Percentiles rank a stretch among this genome's conserved stretches.
Evolutionary conservation across 108 stramenopile species (phyloP).

Genomic region (Aurantiochytrium sp.): DNA sequence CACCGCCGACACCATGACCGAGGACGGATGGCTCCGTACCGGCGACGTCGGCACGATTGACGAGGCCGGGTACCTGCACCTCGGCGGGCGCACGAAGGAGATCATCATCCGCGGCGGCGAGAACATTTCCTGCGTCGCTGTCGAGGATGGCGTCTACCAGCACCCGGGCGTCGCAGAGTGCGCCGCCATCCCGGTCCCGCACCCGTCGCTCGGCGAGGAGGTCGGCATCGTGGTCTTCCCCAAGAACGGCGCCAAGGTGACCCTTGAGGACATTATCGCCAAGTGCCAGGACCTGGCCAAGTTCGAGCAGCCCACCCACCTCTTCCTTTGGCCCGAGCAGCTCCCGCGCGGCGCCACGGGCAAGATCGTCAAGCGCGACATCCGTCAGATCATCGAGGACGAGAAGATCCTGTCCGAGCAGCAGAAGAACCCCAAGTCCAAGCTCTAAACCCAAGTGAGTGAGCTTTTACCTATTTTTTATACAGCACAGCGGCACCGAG

Average conservation of each 20-base stretch:
- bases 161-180: slow-evolving; percentile 26
- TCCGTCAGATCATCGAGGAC: neutral
- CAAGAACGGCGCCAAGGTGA: neutral
- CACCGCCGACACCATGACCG: slow-evolving; percentile 70
- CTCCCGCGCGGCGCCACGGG: slow-evolving; percentile 21
- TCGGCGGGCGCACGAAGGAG: slow-evolving; percentile 65
- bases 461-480: neutral
- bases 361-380: neutral
- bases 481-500: neutral
- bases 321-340: neutral
- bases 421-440: slow-evolving; percentile 14
- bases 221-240: neutral
- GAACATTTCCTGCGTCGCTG: slow-evolving; percentile 35
- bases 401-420: neutral
- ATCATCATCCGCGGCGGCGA: slow-evolving; percentile 41
- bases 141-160: slow-evolving; percentile 37
- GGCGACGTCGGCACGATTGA: slow-evolving; percentile 78
- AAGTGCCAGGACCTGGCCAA: slow-evolving; percentile 8
- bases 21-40: slow-evolving; percentile 77
- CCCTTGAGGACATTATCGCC: neutral
- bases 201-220: slow-evolving; percentile 17
- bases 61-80: slow-evolving; percentile 69
- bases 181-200: neutral
- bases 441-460: neutral
- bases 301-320: neutral